These are phyloP conservation scores for Xanthoconium purpureum DNA, from an alignment of 768 basidiomycete species.

Conservation along the genomic window DNA sequence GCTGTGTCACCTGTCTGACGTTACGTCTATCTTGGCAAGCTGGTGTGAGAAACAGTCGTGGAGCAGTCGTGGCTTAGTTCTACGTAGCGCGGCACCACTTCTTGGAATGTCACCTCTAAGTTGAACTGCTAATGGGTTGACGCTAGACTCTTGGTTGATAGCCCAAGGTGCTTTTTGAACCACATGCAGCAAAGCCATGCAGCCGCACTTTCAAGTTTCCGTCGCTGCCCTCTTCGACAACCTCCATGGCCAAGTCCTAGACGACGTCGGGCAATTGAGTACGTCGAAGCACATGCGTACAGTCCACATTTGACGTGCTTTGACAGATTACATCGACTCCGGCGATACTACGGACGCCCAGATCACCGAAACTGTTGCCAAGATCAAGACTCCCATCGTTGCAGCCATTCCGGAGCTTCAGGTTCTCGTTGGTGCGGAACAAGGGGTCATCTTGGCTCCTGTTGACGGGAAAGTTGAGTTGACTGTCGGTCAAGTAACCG, in stretches of 20 bases:
- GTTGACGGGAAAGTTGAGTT: neutral
- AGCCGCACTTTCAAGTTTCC: neutral
- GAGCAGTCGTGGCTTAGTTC: too few relatives aligned
- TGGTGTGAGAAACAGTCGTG: too few relatives aligned
- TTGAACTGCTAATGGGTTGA: too few relatives aligned
- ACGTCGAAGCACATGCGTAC: neutral
- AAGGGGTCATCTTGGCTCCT: neutral
- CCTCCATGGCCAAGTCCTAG: neutral
- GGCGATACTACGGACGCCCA: neutral
- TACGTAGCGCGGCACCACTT: too few relatives aligned
- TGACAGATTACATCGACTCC: neutral
- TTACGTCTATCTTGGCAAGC: too few relatives aligned
- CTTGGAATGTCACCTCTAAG: too few relatives aligned
- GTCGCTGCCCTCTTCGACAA: conserved; percentile 24
- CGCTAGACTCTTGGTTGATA: too few relatives aligned
- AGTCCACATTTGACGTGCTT: neutral
- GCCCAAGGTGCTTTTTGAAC: too few relatives aligned
- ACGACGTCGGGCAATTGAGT: neutral
- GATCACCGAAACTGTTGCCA: neutral
- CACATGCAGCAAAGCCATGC: too few relatives aligned
- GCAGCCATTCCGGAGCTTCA: neutral
- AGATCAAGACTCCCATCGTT: neutral
- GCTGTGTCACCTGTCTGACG: too few relatives aligned
- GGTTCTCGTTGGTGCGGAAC: neutral
- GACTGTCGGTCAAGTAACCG: neutral